Percentiles rank a stretch among this genome's conserved stretches.
phyloP scores from a whole-genome alignment of 768 basidiomycete genomes.

The Boletus barrowsii region DNA sequence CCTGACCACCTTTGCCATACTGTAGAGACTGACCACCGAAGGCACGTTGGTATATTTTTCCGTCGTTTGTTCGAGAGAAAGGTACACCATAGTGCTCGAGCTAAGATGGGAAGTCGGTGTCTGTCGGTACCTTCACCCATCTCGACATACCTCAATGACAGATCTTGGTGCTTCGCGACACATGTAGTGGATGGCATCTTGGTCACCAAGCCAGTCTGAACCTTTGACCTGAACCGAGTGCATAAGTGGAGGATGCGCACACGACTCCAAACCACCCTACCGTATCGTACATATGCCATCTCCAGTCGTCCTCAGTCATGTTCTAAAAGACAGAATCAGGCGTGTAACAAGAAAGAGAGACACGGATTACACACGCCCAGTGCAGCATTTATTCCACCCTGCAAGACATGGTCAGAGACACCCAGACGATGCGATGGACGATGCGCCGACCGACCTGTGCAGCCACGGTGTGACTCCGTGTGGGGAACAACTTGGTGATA shows the following conservation, averaged over 20 bases:
- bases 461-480: slow-evolving; percentile 97
- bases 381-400: slow-evolving; percentile 98
- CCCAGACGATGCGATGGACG: neutral
- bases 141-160: slow-evolving; percentile 73
- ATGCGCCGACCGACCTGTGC: slow-evolving; percentile 65
- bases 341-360: slow-evolving; percentile 4
- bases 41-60: slow-evolving; percentile 99
- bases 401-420: slow-evolving; percentile 13
- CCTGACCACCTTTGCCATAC: slow-evolving; percentile 97
- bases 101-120: slow-evolving; percentile 38
- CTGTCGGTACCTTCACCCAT: neutral
- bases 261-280: slow-evolving; percentile 42
- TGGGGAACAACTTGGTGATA: slow-evolving; percentile 98
- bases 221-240: slow-evolving; percentile 81
- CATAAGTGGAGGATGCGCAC: slow-evolving; percentile 13
- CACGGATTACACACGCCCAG: slow-evolving; percentile 63
- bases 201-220: slow-evolving; percentile 99
- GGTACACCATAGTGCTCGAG: slow-evolving; percentile 98
- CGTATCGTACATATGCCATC: slow-evolving; percentile 98
- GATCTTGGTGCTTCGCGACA: slow-evolving; percentile 93
- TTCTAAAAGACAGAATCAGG: slow-evolving; percentile 48
- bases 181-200: slow-evolving; percentile 99
- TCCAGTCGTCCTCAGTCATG: slow-evolving; percentile 99
- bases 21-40: slow-evolving; percentile 98
- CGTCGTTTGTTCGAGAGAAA: slow-evolving; percentile 97